Base-by-base conservation (phyloP, 352 stramenopile species). In the Peronospora destructor region DNA sequence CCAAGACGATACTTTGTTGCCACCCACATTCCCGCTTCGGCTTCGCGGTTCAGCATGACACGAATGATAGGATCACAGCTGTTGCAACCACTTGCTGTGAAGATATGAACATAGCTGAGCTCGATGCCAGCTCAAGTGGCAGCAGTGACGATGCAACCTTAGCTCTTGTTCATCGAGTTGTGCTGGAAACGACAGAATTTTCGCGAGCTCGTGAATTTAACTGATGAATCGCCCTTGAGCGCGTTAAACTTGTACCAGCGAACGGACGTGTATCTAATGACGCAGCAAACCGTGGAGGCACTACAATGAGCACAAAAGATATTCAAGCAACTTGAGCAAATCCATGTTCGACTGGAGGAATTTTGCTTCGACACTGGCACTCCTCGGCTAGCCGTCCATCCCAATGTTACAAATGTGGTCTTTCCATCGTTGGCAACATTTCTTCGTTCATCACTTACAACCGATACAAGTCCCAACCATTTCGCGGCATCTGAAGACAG, bases 291-390 rank as follows among this genome's bases (percentile, higher is more conserved):
- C 26, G 5, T 30, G 26, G 26, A 30, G 49, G 25, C 7, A 49
- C 10, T 2, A n/a, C 41, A 21, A 45, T 60, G 35, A 60, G 17
- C 21, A 10, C 35, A 4, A 17, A 58, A 10, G 65, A 73, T 10
- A 45, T 64, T n/a, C 36, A 60, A 45, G 54, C 62, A n/a, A n/a
- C n/a, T n/a, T n/a, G n/a, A n/a, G n/a, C n/a, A n/a, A n/a, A n/a
- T n/a, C n/a, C n/a, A n/a, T n/a, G n/a, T 52, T 6, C 59, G 62
- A 14, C 51, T 79, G 0, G 48, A 58, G 25, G 72, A 83, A 34
- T 86, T 72, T 54, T 62, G 79, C 40, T 84, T 84, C 37, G 54
- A 71, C 1, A 72, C 72, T 33, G 75, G 75, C 7, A 70, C 84
- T 36, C 72, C 75, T 12, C 70, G 68, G 6, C 56, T 84, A 29